Evolutionary conservation across 2,329 filamentous ascomycete species (phyloP), one percentile per base, ranked within the genome.

Genomic region (Bipolaris victoriae): DNA sequence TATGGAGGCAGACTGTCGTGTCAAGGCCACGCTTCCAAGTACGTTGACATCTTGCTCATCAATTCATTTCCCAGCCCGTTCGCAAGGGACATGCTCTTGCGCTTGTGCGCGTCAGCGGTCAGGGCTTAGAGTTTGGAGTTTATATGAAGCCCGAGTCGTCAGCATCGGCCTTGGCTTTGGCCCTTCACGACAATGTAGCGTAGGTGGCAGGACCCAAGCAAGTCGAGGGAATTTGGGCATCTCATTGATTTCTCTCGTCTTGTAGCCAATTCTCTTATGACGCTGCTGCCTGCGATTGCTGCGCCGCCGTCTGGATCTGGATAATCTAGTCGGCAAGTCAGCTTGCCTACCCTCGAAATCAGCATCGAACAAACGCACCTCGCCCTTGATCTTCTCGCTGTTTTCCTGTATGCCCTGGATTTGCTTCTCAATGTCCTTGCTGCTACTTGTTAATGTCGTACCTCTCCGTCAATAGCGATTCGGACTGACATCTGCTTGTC

Each of bases 401-500:
- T 86, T 85, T 24, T 85, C 83, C 67, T 90, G 84, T 48, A 87
- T 82, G 22, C 84, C 84, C 61, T 83, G 80, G 63, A 91, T 89
- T 69, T 88, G 85, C 45, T 80, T 81, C 70, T 91, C 89, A 48
- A 90, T 84, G 24, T 88, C 82, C 70, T 86, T 86, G 72, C 87
- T 90, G 61, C 49, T 43, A 20, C 16, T 7, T 11, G 40, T 66
- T 31, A 66, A 48, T 7, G 33, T 26, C 15, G 33, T 29, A 56
- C 11, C 26, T 49, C 15, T 36, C 18, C 1, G 7, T 36, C 26
- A 35, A 18, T 16, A 22, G 24, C 54, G 18, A 7, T n/a, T 1
- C 33, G 7, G 47, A 18, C 88, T 76, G 76, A 97, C 92, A 98
- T 95, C 75, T 99, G 94, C 71, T 94, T 91, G 64, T 88, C 85